phyloP scores from a whole-genome alignment of 805 yeast species.

The Candida wancherniae region DNA sequence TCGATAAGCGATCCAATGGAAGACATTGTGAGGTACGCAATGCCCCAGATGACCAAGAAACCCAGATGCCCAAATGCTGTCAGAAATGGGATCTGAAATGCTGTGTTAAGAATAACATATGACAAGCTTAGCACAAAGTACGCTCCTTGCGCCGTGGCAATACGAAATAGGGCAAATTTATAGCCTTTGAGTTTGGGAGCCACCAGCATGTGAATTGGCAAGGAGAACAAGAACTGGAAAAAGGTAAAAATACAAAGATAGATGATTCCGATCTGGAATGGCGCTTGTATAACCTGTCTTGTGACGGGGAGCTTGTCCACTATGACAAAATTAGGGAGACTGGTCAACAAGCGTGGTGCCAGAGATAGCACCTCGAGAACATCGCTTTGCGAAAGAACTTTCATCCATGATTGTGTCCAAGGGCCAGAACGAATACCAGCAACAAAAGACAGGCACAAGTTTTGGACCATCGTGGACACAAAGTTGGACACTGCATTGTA shows the following conservation, averaged over 20 bases:
- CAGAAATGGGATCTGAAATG: constrained; percentile 21
- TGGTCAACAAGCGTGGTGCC: constrained; percentile 23
- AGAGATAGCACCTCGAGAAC: constrained; percentile 7
- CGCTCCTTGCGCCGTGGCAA: constrained; percentile 24
- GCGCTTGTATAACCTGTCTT: constrained; percentile 25
- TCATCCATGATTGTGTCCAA: constrained; percentile 16
- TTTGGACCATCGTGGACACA: constrained; percentile 16
- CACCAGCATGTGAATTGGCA: constrained; percentile 24
- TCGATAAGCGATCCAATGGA: constrained; percentile 31
- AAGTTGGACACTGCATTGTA: constrained; percentile 26
- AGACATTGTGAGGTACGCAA: constrained; percentile 26
- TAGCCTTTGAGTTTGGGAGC: constrained; percentile 24
- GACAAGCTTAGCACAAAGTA: constrained; percentile 26
- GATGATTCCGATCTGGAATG: constrained; percentile 29
- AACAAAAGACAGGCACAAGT: constrained; percentile 15
- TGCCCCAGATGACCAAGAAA: constrained; percentile 30
- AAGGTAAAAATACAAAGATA: constrained; percentile 31
- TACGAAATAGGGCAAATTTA: constrained; percentile 21
- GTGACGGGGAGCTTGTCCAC: constrained; percentile 24
- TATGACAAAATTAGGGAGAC: constrained; percentile 21
- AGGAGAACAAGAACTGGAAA: constrained; percentile 28
- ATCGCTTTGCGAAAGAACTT: constrained; percentile 8
- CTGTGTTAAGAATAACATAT: constrained; percentile 25
- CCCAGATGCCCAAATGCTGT: constrained; percentile 28
- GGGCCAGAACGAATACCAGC: constrained; percentile 17